These are phyloP conservation scores for Colletotrichum magnum DNA, from an alignment of 2,329 filamentous ascomycete genomes.

Conservation along the genomic window DNA sequence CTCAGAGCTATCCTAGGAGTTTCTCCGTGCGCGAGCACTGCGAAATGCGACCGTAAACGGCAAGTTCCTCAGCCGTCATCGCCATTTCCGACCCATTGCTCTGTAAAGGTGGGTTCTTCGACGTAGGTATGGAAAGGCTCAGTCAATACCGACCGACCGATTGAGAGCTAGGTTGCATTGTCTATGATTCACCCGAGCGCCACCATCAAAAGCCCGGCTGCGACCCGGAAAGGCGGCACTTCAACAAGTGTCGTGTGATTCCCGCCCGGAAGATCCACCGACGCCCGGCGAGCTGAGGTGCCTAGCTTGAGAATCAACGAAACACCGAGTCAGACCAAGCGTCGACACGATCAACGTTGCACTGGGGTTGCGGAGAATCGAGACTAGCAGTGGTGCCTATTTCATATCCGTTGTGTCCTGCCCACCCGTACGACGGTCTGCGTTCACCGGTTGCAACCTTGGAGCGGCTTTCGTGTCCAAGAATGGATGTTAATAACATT, in stretches of 20 bases:
- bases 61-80: too few species aligned
- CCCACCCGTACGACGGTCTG: background rate
- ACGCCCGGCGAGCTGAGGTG: slow-evolving; percentile 26
- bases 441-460: slow-evolving; percentile 12
- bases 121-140: too few species aligned
- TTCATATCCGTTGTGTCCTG: background rate
- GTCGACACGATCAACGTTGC: slow-evolving; percentile 8
- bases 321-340: background rate
- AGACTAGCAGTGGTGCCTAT: background rate
- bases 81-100: too few species aligned
- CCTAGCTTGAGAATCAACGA: slow-evolving; percentile 1
- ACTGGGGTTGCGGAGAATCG: slow-evolving; percentile 17
- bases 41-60: background rate
- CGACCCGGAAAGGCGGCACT: background rate
- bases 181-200: too few species aligned
- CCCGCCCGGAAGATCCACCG: slow-evolving; percentile 31
- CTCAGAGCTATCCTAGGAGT: background rate
- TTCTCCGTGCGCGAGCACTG: background rate
- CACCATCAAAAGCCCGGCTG: too few species aligned
- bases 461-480: slow-evolving; percentile 13
- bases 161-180: too few species aligned
- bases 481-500: slow-evolving; percentile 9
- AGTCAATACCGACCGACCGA: too few species aligned
- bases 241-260: background rate
- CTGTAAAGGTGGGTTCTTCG: too few species aligned